phyloP scores from a whole-genome alignment of 768 basidiomycete genomes.

The Russula dissimulans region DNA sequence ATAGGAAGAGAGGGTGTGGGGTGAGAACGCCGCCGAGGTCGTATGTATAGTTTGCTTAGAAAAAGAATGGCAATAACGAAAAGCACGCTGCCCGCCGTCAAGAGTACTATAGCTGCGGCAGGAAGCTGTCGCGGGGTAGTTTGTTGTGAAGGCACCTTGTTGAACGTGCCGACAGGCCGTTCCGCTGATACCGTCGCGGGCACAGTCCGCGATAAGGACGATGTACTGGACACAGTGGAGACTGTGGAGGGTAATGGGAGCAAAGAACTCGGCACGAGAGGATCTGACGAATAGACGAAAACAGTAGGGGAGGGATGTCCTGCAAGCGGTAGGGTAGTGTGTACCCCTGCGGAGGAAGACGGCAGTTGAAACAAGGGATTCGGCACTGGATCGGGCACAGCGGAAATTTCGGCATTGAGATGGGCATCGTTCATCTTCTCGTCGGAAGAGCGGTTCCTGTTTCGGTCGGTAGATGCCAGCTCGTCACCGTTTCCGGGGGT shows the following conservation, averaged over 20 bases:
- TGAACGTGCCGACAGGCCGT: constrained; percentile 10
- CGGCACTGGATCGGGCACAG: constrained; percentile 43
- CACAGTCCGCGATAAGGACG: not conserved
- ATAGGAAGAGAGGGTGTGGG: constrained; percentile 73
- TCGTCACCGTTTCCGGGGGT: not conserved
- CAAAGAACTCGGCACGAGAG: not conserved
- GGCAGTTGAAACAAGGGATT: constrained; percentile 27
- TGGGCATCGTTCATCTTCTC: constrained; percentile 11
- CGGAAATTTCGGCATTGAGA: constrained; percentile 28
- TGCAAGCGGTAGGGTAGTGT: not conserved
- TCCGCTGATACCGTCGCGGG: constrained; percentile 7
- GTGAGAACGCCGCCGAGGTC: constrained; percentile 42
- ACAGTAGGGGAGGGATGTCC: constrained; percentile 18
- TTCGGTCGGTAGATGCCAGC: not conserved
- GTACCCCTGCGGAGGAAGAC: not conserved
- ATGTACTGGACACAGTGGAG: not conserved
- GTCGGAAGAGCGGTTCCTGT: not conserved
- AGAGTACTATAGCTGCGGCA: constrained; percentile 40
- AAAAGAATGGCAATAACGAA: constrained; percentile 41
- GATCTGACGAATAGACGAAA: not conserved
- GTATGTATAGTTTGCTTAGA: constrained; percentile 37
- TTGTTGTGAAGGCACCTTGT: constrained; percentile 5
- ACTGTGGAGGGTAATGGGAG: not conserved
- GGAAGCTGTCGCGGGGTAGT: constrained; percentile 32
- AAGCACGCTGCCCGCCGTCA: constrained; percentile 44